Base-by-base conservation (phyloP, 2,329 filamentous ascomycete genomes). In the Didymella lethalis region DNA sequence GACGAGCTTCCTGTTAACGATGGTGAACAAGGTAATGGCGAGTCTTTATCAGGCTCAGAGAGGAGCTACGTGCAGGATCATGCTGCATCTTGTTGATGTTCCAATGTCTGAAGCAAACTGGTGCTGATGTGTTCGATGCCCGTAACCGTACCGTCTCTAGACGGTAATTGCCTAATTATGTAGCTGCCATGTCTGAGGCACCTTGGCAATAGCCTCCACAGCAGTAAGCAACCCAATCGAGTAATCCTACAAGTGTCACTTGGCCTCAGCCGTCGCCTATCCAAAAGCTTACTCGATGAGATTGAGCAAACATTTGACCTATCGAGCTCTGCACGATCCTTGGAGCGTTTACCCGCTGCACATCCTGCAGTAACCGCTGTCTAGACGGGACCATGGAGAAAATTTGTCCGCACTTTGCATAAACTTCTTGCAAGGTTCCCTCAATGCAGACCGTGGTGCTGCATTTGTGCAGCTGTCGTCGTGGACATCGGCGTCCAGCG, bases 401-500 rank as follows among this genome's bases (percentile, higher is more conserved):
- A 20, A 41, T 49, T 58, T 51, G 25, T 1, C 7, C 10, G 18
- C 48, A 44, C 16, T 31, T 25, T 46, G 40, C 45, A 38, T 34
- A 8, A 29, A 44, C 29, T 18, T 20, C 46, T 32, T 23, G 25
- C 31, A 11, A 20, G 14, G 14, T 32, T 7, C 18, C n/a, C 23
- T 29, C 51, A 34, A 18, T 34, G 47, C 43, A 31, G 26, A 28
- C 36, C 29, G 16, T n/a, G 28, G 26, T 18, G 31, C 55, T 31
- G 45, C 55, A 40, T 25, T 43, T 38, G 48, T 12, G 16, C 43
- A 48, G 36, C 36, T 40, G 43, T 49, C 28, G 34, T 48, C 7
- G 36, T 57, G 54, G 54, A 31, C 44, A 63, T 58, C 56, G 62
- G 54, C 62, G 64, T 32, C 16, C 38, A 67, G 66, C 66, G 66